These are phyloP conservation scores for Macrolepiota dolichaula DNA, from an alignment of 768 basidiomycete genomes.

Conservation along the genomic window DNA sequence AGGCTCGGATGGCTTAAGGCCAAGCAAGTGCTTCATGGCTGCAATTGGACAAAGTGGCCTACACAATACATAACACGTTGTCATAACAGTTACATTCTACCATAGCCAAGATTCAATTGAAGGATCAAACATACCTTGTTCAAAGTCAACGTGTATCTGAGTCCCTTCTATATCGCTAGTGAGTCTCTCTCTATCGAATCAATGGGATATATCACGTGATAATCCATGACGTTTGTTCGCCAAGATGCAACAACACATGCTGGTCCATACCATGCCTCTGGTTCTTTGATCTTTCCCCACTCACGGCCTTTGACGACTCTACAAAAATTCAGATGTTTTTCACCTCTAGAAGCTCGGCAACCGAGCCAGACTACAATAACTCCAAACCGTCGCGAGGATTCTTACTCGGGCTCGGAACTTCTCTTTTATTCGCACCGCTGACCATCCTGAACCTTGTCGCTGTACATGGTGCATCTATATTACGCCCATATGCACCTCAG, in stretches of 20 bases:
- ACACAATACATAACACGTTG: too few species aligned
- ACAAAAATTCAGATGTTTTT: not conserved
- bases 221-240: not conserved
- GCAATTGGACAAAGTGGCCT: not conserved
- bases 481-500: conserved; percentile 56
- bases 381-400: not conserved
- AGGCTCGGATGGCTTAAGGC: conserved; percentile 46
- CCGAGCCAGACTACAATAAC: not conserved
- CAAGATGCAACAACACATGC: not conserved
- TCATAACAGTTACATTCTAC: not conserved
- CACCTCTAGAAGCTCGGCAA: not conserved
- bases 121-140: too few species aligned
- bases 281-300: not conserved
- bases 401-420: conserved; percentile 1
- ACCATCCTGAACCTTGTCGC: conserved; percentile 17
- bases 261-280: not conserved
- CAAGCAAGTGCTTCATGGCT: conserved; percentile 39
- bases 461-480: conserved; percentile 22
- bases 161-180: too few species aligned
- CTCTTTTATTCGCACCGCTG: conserved; percentile 15
- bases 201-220: not conserved
- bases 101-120: too few species aligned
- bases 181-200: too few species aligned
- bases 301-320: not conserved
- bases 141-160: too few species aligned